Evolutionary conservation across 768 basidiomycete species (phyloP), one percentile per base, ranked within the genome.

Genomic region (Podaxis pistillaris): DNA sequence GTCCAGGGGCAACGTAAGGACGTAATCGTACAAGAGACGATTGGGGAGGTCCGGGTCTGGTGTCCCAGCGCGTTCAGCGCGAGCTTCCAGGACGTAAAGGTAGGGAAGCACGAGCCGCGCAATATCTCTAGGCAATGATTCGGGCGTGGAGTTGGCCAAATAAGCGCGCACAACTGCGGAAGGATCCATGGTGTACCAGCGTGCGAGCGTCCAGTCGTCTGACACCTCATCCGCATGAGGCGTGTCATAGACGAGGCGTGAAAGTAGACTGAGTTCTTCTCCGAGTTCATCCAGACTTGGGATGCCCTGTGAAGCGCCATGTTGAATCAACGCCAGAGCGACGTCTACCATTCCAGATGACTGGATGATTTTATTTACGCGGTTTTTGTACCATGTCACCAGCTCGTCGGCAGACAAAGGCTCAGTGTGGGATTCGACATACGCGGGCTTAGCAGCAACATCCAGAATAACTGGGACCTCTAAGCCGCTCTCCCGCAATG

Each of bases 261-360:
- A 88, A 40, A 99, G 82, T 6, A 98, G 84, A 66, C 87, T 91
- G 44, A 98, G 83, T 58, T 98, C 96, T 76, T 98, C 96, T 1
- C 95, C 96, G 2, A 95, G 74, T 69, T 87, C 86, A 67, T 96
- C 96, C 46, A 99, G 82, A 1, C 79, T 85, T 19, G 86, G 82
- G 12, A 97, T 79, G 13, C 89, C 90, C 67, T 86, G 85, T 7
- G 94, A 89, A 11, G 90, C 94, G 13, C 88, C 95, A 65, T 96
- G 88, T 71, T 97, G 96, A 8, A 94, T 82, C 50, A 90, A 79
- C 6, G 86, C 83, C 19, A 98, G 80, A 3, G 94, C 93, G 37
- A 85, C 73, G 67, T 95, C 90, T 47, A 95, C 76, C 75, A 94
- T 83, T 0, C 94, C 95, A 0, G 88, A 87, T 0, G 79, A 76